A percentile compares a stretch with the other conserved stretches of the same genome.
Evolutionary conservation across 257 asterid genomes (phyloP).

Genomic region (Solanum etuberosum): DNA sequence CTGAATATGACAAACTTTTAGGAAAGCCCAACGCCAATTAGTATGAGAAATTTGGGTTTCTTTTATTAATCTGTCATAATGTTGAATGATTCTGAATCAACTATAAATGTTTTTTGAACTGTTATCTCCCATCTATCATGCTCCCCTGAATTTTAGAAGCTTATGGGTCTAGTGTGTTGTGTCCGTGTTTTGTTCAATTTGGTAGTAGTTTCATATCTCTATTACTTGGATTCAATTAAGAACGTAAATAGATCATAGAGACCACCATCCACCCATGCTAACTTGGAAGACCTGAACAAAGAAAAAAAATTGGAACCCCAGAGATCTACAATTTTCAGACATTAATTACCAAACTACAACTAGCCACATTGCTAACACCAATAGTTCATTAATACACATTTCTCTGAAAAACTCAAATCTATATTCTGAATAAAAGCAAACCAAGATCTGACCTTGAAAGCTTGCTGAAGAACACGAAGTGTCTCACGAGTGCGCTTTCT

Average conservation of each 20-base stretch:
- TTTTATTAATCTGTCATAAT: neutral
- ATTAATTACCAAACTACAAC: neutral
- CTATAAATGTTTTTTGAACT: neutral
- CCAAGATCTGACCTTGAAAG: constrained; percentile 61
- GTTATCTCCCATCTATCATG: neutral
- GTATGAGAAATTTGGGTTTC: neutral
- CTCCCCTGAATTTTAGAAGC: neutral
- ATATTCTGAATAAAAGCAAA: neutral
- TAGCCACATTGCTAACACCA: neutral
- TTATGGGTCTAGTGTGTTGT: neutral
- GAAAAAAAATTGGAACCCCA: neutral
- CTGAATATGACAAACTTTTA: neutral
- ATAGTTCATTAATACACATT: neutral
- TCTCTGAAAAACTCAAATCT: neutral
- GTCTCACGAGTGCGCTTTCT: constrained; percentile 88
- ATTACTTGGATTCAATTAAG: neutral
- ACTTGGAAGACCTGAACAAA: neutral
- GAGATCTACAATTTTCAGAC: neutral
- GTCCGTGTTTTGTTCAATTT: neutral
- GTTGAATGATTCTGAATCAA: neutral
- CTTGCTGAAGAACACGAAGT: constrained; percentile 84
- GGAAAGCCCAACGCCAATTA: neutral
- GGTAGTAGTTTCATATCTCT: neutral
- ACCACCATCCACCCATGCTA: neutral
- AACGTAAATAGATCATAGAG: neutral